A percentile compares a stretch with the other conserved stretches of the same genome.
These are phyloP conservation scores for Xylaria sp. DNA, from an alignment of 2,329 filamentous ascomycete genomes.

Conservation along the genomic window DNA sequence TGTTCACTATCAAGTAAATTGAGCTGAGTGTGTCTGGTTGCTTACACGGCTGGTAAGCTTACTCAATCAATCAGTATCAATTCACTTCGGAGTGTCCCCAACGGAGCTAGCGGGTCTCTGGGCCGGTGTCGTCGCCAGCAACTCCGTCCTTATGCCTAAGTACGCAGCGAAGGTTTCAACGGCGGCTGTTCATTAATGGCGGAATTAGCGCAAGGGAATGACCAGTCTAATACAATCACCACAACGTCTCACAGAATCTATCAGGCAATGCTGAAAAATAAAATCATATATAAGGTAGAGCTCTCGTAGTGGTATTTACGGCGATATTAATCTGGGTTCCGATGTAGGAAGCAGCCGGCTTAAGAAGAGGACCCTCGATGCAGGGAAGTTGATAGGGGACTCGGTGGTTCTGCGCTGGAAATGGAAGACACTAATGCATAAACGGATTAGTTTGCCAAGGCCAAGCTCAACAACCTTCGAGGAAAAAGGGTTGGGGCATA, in stretches of 20 bases:
- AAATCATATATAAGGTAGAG: not conserved
- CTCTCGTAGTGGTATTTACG: not conserved
- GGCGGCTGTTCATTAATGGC: not conserved
- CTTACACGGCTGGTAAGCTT: constrained; percentile 27
- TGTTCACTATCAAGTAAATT: not conserved
- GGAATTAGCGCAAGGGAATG: not conserved
- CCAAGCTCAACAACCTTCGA: constrained; percentile 41
- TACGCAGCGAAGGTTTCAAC: no score
- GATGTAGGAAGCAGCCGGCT: constrained; percentile 26
- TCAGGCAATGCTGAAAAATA: not conserved
- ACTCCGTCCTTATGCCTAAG: constrained; percentile 1
- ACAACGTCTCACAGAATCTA: no score
- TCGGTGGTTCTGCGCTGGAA: constrained; percentile 16
- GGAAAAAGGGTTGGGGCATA: constrained; percentile 45
- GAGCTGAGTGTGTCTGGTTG: not conserved
- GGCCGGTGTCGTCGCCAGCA: constrained; percentile 23
- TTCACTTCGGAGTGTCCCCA: constrained; percentile 42
- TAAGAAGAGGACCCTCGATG: not conserved
- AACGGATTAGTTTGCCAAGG: constrained; percentile 32
- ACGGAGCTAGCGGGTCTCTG: constrained; percentile 40
- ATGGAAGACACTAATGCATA: constrained; percentile 28
- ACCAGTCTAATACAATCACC: no score
- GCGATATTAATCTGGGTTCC: constrained; percentile 25
- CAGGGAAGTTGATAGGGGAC: constrained; percentile 28
- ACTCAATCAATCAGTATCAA: constrained; percentile 7